Percentiles rank a stretch among this genome's conserved stretches.
Evolutionary conservation across 768 basidiomycete species (phyloP).

Genomic region (Collybia sordida): DNA sequence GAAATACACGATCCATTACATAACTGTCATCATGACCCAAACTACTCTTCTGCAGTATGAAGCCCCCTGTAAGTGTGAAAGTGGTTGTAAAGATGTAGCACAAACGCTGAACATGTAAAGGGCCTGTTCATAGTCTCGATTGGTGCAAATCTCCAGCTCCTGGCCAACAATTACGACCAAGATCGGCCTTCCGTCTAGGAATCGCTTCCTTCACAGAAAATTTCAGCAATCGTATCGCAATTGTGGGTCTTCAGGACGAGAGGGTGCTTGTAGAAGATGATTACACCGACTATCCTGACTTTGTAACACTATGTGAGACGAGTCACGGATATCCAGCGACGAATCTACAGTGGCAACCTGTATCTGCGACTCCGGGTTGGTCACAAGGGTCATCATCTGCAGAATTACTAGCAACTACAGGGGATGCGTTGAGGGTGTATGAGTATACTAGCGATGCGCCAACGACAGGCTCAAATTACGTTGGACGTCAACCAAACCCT

Average conservation of each 20-base stretch:
- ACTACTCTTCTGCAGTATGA: conserved; percentile 79
- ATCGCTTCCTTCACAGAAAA: conserved; percentile 86
- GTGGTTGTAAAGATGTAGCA: not conserved
- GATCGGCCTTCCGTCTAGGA: conserved; percentile 80
- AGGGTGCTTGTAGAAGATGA: conserved; percentile 86
- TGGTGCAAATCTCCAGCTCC: conserved; percentile 85
- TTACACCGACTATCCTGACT: conserved; percentile 81
- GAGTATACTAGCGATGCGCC: conserved; percentile 77
- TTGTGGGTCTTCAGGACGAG: conserved; percentile 81
- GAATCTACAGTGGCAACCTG: conserved; percentile 91
- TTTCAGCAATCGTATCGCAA: conserved; percentile 77
- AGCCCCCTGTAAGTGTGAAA: conserved; percentile 67
- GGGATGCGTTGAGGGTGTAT: conserved; percentile 91
- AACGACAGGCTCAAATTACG: conserved; percentile 58
- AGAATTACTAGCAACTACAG: conserved; percentile 91
- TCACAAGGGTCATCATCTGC: conserved; percentile 62
- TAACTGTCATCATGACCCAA: conserved; percentile 51
- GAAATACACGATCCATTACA: conserved; percentile 4
- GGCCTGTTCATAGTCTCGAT: conserved; percentile 84
- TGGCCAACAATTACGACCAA: conserved; percentile 69
- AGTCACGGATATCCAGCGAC: conserved; percentile 93
- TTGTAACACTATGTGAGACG: conserved; percentile 80
- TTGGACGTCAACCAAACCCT: conserved; percentile 59
- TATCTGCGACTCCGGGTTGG: conserved; percentile 62
- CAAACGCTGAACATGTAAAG: conserved; percentile 34